phyloP scores from a whole-genome alignment of 2,329 filamentous ascomycete genomes.

The Nothophaeocryptopus gaeumannii region DNA sequence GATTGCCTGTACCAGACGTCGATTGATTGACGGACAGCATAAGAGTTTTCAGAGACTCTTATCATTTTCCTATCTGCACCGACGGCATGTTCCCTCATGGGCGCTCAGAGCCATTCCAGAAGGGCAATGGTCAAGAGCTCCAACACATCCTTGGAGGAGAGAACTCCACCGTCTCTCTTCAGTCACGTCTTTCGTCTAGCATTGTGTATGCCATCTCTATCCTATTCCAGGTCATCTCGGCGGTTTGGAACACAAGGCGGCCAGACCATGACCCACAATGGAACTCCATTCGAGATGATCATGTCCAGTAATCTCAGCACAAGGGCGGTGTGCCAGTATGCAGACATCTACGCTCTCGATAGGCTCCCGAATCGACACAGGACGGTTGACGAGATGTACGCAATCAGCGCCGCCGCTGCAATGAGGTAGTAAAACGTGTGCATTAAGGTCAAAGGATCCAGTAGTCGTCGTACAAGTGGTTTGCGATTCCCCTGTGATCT shows the following conservation, averaged over 20 bases:
- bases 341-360: no score
- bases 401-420: neutral
- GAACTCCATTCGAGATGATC: neutral
- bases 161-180: neutral
- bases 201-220: neutral
- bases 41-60: no score
- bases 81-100: no score
- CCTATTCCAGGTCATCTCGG: neutral
- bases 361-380: neutral
- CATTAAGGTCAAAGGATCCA: neutral
- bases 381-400: neutral
- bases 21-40: slow-evolving; percentile 39
- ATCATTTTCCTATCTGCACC: no score
- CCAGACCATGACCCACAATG: slow-evolving; percentile 8
- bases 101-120: neutral
- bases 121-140: neutral
- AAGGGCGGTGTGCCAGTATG: slow-evolving; percentile 5
- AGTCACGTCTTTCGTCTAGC: neutral
- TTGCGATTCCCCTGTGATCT: neutral
- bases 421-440: neutral
- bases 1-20: slow-evolving; percentile 71
- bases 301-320: slow-evolving; percentile 3
- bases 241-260: slow-evolving; percentile 1
- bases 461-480: neutral
- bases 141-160: slow-evolving; percentile 1